Conservation (phyloP, 257 asterid species). For the Solanum acaule region DNA sequence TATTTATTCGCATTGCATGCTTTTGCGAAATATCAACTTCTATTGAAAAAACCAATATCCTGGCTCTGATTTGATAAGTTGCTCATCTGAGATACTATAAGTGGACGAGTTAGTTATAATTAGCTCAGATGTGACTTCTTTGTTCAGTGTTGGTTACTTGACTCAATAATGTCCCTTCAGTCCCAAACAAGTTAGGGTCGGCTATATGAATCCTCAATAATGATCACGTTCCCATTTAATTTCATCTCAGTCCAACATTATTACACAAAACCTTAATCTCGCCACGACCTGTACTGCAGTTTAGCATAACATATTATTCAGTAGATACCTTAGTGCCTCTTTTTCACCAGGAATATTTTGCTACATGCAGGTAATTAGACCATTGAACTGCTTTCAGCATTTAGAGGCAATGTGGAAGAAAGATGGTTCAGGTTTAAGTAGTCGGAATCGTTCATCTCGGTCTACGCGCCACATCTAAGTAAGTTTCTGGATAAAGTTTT, state of each 20-base stretch:
- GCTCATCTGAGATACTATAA: background rate
- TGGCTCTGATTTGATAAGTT: background rate
- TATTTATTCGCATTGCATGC: no score
- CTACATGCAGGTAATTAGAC: slow-evolving; percentile 42
- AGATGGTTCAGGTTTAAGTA: slow-evolving; percentile 30
- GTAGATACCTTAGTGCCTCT: background rate
- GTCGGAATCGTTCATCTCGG: slow-evolving; percentile 26
- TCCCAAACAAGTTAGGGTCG: background rate
- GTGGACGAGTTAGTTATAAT: background rate
- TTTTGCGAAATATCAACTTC: background rate
- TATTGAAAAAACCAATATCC: no score
- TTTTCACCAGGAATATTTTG: background rate
- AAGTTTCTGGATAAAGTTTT: background rate
- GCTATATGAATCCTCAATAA: background rate
- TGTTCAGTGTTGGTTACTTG: background rate
- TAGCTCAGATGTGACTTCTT: background rate
- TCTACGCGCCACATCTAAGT: slow-evolving; percentile 20
- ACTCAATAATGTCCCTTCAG: background rate
- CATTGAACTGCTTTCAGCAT: slow-evolving; percentile 63
- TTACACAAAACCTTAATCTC: background rate
- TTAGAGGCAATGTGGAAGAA: slow-evolving; percentile 43
- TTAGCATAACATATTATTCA: no score
- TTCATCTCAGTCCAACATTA: background rate
- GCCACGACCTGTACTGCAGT: background rate
- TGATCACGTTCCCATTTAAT: background rate